Percentiles rank a stretch among this genome's conserved stretches.
Conservation (phyloP, 768 basidiomycete species). For the Tricholoma terreum region DNA sequence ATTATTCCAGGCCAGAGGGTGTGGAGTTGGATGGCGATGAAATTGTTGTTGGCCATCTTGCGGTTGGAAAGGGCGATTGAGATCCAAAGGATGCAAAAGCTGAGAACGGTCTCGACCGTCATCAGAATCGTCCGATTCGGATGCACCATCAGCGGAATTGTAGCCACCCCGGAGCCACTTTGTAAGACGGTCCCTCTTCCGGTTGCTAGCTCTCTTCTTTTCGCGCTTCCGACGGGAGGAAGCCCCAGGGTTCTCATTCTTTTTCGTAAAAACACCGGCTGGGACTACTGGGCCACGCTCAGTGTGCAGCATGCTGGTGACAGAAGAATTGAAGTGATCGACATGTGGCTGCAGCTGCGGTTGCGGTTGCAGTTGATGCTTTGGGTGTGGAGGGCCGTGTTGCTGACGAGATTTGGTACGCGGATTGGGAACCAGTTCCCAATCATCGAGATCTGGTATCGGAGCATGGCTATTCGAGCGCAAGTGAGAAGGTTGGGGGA, state of each 20-base stretch:
- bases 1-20: neutral
- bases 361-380: too few species aligned
- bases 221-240: neutral
- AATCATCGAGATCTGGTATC: neutral
- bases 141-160: neutral
- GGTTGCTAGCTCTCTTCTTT: neutral
- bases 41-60: neutral
- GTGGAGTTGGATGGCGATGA: neutral
- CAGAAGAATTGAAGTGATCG: neutral
- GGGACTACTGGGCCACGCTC: neutral
- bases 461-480: neutral
- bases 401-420: neutral
- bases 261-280: neutral
- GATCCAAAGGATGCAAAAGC: neutral
- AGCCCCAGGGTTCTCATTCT: neutral
- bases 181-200: slow-evolving; percentile 8
- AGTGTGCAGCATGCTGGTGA: neutral
- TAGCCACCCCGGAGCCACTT: slow-evolving; percentile 7
- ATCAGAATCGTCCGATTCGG: neutral
- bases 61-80: neutral
- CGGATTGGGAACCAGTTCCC: neutral
- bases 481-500: neutral
- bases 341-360: neutral
- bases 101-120: neutral
- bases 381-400: neutral